phyloP scores from a whole-genome alignment of 495 filamentous ascomycete species.

The Halenospora varia region DNA sequence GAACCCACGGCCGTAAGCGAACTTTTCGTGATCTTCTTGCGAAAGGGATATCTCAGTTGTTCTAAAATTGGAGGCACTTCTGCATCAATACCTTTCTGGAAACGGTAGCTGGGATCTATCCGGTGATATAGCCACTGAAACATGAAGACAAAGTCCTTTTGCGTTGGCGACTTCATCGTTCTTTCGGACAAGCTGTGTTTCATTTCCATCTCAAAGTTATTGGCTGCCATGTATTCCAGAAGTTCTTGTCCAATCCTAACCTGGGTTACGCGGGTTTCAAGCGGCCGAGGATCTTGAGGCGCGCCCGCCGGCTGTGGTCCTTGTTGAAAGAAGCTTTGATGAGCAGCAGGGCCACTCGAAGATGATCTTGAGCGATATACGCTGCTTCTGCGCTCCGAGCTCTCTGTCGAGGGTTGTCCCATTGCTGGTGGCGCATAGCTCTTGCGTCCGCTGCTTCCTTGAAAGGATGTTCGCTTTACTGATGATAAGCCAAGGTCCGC shows the following conservation, averaged over 20 bases:
- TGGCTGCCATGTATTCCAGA: conserved; percentile 81
- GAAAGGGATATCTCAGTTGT: conserved; percentile 90
- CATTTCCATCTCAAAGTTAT: conserved; percentile 97
- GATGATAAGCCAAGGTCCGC: conserved; percentile 76
- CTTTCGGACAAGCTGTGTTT: conserved; percentile 86
- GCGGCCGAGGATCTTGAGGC: conserved; percentile 82
- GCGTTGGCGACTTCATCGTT: conserved; percentile 85
- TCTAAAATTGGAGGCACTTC: conserved; percentile 90
- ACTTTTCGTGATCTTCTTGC: conserved; percentile 89
- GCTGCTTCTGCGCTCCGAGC: conserved; percentile 73
- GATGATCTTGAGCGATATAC: conserved; percentile 67
- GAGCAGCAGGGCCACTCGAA: conserved; percentile 54
- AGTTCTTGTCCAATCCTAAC: conserved; percentile 81
- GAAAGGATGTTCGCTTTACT: conserved; percentile 80
- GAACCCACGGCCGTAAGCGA: conserved; percentile 92
- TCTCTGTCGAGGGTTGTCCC: conserved; percentile 44
- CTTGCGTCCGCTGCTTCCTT: conserved; percentile 57
- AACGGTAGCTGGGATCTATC: conserved; percentile 88
- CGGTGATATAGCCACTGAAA: conserved; percentile 97
- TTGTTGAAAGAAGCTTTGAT: conserved; percentile 90
- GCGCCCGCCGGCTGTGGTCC: conserved; percentile 72
- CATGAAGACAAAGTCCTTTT: conserved; percentile 95
- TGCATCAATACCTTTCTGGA: conserved; percentile 86
- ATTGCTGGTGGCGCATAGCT: conserved; percentile 63
- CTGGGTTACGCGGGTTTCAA: conserved; percentile 77